Evolutionary conservation across 257 asterid species (phyloP).

Genomic region (Penstemon newberryi): DNA sequence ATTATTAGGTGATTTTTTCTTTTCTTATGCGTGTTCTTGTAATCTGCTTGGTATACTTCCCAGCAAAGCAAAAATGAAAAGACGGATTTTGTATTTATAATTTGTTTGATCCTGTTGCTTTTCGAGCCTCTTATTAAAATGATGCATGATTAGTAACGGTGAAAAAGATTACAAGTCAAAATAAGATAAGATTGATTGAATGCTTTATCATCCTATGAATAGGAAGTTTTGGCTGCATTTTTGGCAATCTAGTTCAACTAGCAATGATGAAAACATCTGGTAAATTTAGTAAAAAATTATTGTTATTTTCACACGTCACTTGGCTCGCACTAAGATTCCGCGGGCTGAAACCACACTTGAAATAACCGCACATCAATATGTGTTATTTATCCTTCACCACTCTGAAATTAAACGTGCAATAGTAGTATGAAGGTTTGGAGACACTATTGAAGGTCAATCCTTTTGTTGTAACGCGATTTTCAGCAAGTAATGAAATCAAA

Average conservation of each 20-base stretch:
- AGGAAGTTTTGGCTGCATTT: constrained; percentile 17
- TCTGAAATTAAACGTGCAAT: neutral
- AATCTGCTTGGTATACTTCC: neutral
- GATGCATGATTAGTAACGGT: constrained; percentile 7
- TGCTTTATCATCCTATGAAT: neutral
- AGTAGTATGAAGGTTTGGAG: neutral
- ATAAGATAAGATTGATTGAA: constrained; percentile 8
- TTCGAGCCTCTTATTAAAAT: neutral
- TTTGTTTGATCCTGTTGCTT: neutral
- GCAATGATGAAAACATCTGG: constrained; percentile 7
- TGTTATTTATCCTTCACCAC: neutral
- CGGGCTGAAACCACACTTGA: neutral
- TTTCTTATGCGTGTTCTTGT: constrained; percentile 2
- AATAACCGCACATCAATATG: neutral
- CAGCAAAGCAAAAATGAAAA: neutral
- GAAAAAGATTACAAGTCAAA: neutral
- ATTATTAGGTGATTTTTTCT: neutral
- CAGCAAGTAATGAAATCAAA: too few relatives aligned
- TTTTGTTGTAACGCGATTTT: neutral
- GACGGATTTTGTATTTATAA: neutral
- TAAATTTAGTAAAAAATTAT: neutral
- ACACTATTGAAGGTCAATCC: neutral
- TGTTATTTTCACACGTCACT: neutral
- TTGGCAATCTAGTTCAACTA: neutral
- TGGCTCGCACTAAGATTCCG: neutral